phyloP scores from a whole-genome alignment of 2,329 filamentous ascomycete genomes.

The Phialocephala sp. region DNA sequence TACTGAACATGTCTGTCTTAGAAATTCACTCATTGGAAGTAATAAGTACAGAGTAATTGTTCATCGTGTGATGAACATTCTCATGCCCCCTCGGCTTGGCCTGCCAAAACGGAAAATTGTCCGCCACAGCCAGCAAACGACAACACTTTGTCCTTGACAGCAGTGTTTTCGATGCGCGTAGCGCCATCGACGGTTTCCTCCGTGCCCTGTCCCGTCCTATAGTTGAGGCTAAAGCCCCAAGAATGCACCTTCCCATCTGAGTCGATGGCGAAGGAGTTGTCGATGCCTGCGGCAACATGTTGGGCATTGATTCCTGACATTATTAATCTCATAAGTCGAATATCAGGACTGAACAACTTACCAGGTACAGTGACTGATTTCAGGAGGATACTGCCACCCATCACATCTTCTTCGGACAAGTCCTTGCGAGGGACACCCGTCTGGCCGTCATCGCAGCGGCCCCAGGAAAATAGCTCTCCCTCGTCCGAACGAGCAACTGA shows the following conservation, averaged over 20 bases:
- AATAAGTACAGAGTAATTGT: too few relatives aligned
- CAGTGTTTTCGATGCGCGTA: constrained; percentile 82
- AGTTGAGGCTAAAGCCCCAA: constrained; percentile 82
- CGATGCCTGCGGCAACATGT: constrained; percentile 68
- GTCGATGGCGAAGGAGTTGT: constrained; percentile 75
- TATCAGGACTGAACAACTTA: background rate
- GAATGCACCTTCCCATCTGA: constrained; percentile 72
- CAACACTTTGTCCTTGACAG: constrained; percentile 75
- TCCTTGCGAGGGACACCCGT: constrained; percentile 61
- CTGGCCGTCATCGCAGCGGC: constrained; percentile 60
- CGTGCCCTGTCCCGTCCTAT: constrained; percentile 78
- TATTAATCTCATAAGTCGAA: background rate
- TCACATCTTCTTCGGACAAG: constrained; percentile 63
- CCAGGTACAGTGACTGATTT: constrained; percentile 60
- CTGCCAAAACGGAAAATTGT: constrained; percentile 74
- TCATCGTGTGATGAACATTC: too few relatives aligned
- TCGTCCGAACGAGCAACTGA: constrained; percentile 66
- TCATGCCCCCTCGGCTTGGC: constrained; percentile 33
- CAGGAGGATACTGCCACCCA: constrained; percentile 74
- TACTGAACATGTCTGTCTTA: too few relatives aligned
- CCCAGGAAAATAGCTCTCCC: constrained; percentile 65
- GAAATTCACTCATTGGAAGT: too few relatives aligned
- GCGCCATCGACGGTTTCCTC: constrained; percentile 79
- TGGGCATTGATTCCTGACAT: constrained; percentile 54
- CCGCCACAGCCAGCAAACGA: constrained; percentile 81